Conservation (phyloP, 805 yeast species). For the Hagleromyces aurorensis region DNA sequence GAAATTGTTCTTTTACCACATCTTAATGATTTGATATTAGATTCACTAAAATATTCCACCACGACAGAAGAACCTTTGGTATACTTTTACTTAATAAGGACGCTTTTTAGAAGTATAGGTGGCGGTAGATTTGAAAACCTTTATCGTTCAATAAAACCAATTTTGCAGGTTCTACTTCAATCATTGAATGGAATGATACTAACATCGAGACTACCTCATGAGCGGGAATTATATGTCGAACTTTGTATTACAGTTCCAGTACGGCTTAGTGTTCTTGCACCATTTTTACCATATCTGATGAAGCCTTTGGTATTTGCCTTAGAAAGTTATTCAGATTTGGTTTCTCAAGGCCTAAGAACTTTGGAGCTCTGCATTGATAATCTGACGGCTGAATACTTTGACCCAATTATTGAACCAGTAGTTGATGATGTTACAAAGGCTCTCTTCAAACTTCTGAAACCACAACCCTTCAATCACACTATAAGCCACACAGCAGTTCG, state of each 20-base stretch:
- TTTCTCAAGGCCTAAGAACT: constrained; percentile 90
- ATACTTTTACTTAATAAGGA: constrained; percentile 80
- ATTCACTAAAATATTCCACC: constrained; percentile 71
- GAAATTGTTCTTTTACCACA: constrained; percentile 87
- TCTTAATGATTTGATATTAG: constrained; percentile 70
- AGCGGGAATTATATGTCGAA: constrained; percentile 90
- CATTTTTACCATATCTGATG: constrained; percentile 82
- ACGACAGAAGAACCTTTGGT: constrained; percentile 86
- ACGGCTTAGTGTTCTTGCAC: constrained; percentile 84
- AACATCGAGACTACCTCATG: constrained; percentile 81
- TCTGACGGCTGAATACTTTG: constrained; percentile 91
- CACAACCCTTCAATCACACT: constrained; percentile 90
- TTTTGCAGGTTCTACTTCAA: constrained; percentile 78
- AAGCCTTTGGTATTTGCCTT: constrained; percentile 86
- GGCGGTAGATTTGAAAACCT: constrained; percentile 93
- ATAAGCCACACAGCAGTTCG: constrained; percentile 92
- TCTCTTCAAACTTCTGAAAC: constrained; percentile 81
- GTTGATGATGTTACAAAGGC: constrained; percentile 92
- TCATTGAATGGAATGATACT: constrained; percentile 75
- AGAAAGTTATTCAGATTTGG: constrained; percentile 83
- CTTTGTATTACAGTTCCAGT: constrained; percentile 95
- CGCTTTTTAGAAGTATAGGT: constrained; percentile 87
- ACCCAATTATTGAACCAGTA: constrained; percentile 94
- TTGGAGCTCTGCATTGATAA: constrained; percentile 94
- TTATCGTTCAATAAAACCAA: constrained; percentile 88